Evolutionary conservation across 2,329 filamentous ascomycete species (phyloP).

Genomic region (Apiospora sp.): DNA sequence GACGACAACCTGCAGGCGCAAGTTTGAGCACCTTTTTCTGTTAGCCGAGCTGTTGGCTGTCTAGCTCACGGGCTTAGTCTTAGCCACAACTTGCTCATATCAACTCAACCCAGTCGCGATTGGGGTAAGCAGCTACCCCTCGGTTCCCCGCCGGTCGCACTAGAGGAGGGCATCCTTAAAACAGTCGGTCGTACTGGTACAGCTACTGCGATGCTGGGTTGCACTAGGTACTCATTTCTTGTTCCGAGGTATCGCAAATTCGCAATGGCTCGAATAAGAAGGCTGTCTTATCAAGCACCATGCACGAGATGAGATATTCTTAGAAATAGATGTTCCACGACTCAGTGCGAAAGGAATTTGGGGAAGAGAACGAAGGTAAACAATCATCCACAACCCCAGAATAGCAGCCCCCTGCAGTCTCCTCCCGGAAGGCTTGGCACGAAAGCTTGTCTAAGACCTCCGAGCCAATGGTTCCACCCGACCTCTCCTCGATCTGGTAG

Average conservation of each 20-base stretch:
- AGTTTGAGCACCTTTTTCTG: slow-evolving; percentile 17
- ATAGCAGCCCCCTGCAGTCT: not conserved
- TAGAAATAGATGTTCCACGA: not conserved
- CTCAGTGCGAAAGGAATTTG: no score
- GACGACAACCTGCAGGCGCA: not conserved
- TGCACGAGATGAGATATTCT: not conserved
- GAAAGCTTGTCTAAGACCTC: slow-evolving; percentile 24
- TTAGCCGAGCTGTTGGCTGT: not conserved
- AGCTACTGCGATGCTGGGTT: not conserved
- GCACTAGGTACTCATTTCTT: not conserved
- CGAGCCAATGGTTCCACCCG: slow-evolving; percentile 16
- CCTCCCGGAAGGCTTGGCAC: slow-evolving; percentile 13
- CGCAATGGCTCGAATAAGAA: not conserved
- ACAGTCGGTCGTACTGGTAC: not conserved
- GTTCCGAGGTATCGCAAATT: not conserved
- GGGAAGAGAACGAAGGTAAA: not conserved
- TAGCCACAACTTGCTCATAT: slow-evolving; percentile 59
- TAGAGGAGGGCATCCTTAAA: not conserved
- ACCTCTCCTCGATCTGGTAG: slow-evolving; percentile 7
- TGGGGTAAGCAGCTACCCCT: slow-evolving; percentile 7
- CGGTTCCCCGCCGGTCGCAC: not conserved
- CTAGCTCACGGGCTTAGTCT: not conserved
- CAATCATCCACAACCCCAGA: not conserved
- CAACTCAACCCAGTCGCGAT: slow-evolving; percentile 17
- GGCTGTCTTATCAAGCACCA: not conserved